Percentiles rank a stretch among this genome's conserved stretches.
phyloP scores from a whole-genome alignment of 2,329 filamentous ascomycete genomes.

The Apiospora aurea region DNA sequence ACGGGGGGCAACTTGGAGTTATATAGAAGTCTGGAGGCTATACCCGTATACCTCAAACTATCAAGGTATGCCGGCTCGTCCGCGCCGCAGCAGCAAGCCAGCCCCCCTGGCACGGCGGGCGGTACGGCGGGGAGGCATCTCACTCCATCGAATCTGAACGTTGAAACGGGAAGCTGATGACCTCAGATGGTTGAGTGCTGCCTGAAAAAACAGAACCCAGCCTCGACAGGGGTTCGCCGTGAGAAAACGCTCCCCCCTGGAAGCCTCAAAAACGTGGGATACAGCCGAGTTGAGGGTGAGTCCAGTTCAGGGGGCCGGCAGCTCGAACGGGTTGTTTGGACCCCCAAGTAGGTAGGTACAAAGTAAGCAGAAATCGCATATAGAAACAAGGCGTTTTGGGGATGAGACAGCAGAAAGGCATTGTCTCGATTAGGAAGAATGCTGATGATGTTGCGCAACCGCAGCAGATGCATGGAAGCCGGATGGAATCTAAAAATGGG shows the following conservation, averaged over 20 bases:
- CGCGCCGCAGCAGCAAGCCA: slow-evolving; percentile 17
- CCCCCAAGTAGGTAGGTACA: neutral
- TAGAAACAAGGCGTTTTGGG: slow-evolving; percentile 21
- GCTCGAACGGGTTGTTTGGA: neutral
- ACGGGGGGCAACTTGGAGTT: slow-evolving; percentile 19
- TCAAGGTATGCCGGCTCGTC: slow-evolving; percentile 12
- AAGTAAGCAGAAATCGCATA: slow-evolving; percentile 19
- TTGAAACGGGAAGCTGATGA: slow-evolving; percentile 10
- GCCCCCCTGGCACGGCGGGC: slow-evolving; percentile 7
- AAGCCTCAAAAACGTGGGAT: slow-evolving; percentile 21
- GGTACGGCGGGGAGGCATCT: neutral
- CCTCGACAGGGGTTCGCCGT: slow-evolving; percentile 6
- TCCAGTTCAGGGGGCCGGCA: neutral
- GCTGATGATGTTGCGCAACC: slow-evolving; percentile 5
- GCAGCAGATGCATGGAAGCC: slow-evolving; percentile 13
- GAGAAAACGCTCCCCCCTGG: neutral
- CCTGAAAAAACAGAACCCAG: slow-evolving; percentile 9
- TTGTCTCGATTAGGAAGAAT: neutral
- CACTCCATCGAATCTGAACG: neutral
- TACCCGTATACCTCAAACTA: neutral
- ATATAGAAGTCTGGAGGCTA: slow-evolving; percentile 26
- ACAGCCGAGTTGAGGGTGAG: neutral
- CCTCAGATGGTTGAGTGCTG: neutral
- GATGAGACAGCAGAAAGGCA: neutral
- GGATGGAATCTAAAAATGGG: slow-evolving; percentile 16